These are phyloP conservation scores for Tolypocladium tundrense DNA, from an alignment of 2,329 filamentous ascomycete genomes.

Conservation along the genomic window DNA sequence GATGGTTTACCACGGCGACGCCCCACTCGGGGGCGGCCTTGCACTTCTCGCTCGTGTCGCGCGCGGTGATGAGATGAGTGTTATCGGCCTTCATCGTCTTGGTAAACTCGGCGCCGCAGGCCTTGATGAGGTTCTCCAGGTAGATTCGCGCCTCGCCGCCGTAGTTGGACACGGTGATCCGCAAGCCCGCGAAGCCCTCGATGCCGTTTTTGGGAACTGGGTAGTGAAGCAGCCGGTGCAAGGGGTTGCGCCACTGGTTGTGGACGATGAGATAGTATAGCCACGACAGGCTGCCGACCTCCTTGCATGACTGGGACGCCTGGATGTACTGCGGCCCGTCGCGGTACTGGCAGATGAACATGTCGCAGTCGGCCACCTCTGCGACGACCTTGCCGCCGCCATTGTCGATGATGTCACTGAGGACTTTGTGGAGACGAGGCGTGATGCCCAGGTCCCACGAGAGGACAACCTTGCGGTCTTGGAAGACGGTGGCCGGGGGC, in stretches of 20 bases:
- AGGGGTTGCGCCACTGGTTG: slow-evolving; percentile 79
- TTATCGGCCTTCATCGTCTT: slow-evolving; percentile 94
- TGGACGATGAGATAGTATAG: slow-evolving; percentile 84
- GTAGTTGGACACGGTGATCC: slow-evolving; percentile 92
- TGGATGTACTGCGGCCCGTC: slow-evolving; percentile 68
- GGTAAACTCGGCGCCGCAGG: slow-evolving; percentile 79
- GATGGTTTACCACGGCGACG: slow-evolving; percentile 80
- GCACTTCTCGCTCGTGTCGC: slow-evolving; percentile 85
- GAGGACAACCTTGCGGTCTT: slow-evolving; percentile 67
- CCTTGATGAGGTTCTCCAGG: slow-evolving; percentile 80
- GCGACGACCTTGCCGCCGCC: slow-evolving; percentile 62
- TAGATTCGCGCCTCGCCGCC: slow-evolving; percentile 89
- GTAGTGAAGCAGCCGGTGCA: slow-evolving; percentile 79
- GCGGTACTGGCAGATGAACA: slow-evolving; percentile 80
- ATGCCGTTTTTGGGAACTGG: slow-evolving; percentile 70
- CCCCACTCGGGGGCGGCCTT: slow-evolving; percentile 88
- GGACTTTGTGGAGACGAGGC: slow-evolving; percentile 51
- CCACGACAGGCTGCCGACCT: slow-evolving; percentile 90
- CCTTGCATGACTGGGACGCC: slow-evolving; percentile 67
- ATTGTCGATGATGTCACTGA: slow-evolving; percentile 59
- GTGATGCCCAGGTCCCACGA: slow-evolving; percentile 64
- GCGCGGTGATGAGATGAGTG: slow-evolving; percentile 88
- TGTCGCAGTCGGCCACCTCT: slow-evolving; percentile 60
- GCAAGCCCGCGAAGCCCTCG: slow-evolving; percentile 63
- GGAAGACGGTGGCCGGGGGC: slow-evolving; percentile 62